Evolutionary conservation across 1,284 basidiomycete genomes (phyloP).

Genomic region (Melampsora americana): DNA sequence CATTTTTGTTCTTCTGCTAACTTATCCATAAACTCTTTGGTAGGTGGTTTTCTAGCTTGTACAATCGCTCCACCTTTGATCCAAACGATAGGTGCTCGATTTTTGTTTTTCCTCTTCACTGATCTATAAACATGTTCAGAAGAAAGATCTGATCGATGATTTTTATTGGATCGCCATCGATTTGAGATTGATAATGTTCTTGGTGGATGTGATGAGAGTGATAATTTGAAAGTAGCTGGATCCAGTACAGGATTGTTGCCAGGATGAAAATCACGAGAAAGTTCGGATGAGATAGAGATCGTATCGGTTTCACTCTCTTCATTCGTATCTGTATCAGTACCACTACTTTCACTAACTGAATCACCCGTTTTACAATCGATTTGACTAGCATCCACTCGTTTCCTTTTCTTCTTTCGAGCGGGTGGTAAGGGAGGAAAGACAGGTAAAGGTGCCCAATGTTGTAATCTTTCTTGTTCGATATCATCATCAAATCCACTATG

Average conservation of each 20-base stretch:
- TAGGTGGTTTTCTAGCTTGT: conserved; percentile 36
- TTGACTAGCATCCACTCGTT: conserved; percentile 25
- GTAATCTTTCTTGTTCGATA: conserved; percentile 25
- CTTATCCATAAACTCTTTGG: conserved; percentile 38
- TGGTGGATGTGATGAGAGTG: conserved; percentile 10
- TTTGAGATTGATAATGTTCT: conserved; percentile 17
- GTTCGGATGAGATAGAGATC: conserved; percentile 17
- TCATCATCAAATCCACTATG: conserved; percentile 24
- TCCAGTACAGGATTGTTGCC: conserved; percentile 6
- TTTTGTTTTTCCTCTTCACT: conserved; percentile 2
- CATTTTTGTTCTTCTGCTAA: conserved; percentile 23
- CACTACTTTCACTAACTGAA: conserved; percentile 36
- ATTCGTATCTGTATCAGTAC: conserved; percentile 29
- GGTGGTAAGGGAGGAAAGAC: conserved; percentile 37
- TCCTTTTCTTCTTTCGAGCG: conserved; percentile 31
- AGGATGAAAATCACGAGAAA: conserved; percentile 8
- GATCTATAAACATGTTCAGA: not conserved
- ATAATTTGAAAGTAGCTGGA: conserved; percentile 14
- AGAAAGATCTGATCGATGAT: not conserved
- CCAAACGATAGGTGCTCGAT: conserved; percentile 28
- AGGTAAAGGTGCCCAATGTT: conserved; percentile 37
- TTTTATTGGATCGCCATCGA: conserved; percentile 23
- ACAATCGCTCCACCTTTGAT: conserved; percentile 40
- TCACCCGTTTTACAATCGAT: conserved; percentile 27
- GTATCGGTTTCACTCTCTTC: conserved; percentile 22